Evolutionary conservation across 345 rosid species (phyloP).

Genomic region (Laguncularia racemosa): DNA sequence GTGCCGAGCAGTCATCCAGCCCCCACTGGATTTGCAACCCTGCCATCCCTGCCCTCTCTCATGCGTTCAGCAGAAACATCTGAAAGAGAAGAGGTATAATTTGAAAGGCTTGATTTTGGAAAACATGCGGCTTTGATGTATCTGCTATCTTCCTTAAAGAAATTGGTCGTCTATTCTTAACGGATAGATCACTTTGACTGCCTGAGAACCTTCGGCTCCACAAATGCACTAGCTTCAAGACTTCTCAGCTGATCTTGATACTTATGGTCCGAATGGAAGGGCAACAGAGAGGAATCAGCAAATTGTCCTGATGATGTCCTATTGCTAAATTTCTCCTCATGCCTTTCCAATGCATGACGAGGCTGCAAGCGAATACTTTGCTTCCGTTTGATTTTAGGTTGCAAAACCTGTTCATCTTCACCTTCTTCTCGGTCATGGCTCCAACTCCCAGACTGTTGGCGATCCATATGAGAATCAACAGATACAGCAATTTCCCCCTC

Average conservation of each 20-base stretch:
- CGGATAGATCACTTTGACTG: slow-evolving; percentile 60
- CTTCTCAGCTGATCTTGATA: slow-evolving; percentile 54
- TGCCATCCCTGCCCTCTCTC: slow-evolving; percentile 65
- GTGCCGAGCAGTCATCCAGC: no score
- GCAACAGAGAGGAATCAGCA: slow-evolving; percentile 40
- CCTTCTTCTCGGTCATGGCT: slow-evolving; percentile 89
- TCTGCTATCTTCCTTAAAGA: slow-evolving; percentile 60
- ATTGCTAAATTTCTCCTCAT: slow-evolving; percentile 43
- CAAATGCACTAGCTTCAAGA: slow-evolving; percentile 27
- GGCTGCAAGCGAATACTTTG: slow-evolving; percentile 94
- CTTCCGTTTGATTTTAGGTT: slow-evolving; percentile 91
- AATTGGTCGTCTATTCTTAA: slow-evolving; percentile 50
- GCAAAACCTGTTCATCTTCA: slow-evolving; percentile 97
- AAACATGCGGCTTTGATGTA: slow-evolving; percentile 54
- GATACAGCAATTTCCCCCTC: slow-evolving; percentile 98
- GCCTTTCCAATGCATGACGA: slow-evolving; percentile 65
- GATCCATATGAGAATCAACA: slow-evolving; percentile 89
- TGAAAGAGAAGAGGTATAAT: slow-evolving; percentile 34
- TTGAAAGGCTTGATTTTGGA: slow-evolving; percentile 68
- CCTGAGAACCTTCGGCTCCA: slow-evolving; percentile 38
- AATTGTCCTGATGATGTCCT: slow-evolving; percentile 45
- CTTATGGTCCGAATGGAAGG: slow-evolving; percentile 54
- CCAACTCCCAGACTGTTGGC: slow-evolving; percentile 93
- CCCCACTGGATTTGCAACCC: slow-evolving; percentile 38
- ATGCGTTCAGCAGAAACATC: slow-evolving; percentile 51